Conservation (phyloP, 2,329 filamentous ascomycete species). For the Diplodia seriata region DNA sequence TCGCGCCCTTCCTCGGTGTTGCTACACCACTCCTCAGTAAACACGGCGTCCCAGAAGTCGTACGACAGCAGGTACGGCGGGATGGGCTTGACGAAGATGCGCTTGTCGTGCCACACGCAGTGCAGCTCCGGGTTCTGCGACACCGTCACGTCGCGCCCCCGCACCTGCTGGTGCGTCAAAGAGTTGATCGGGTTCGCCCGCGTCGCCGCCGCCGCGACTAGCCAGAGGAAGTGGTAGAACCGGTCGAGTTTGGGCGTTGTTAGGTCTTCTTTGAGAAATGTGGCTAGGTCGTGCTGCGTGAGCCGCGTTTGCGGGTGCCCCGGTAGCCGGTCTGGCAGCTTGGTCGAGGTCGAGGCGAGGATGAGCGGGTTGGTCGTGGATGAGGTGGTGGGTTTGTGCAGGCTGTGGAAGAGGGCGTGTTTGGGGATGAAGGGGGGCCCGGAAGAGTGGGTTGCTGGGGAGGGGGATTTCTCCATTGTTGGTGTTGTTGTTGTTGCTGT, state of each 20-base stretch:
- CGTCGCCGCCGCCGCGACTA: constrained; percentile 1
- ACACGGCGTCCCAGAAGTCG: constrained; percentile 38
- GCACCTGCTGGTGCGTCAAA: constrained; percentile 36
- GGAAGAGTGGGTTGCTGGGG: not conserved
- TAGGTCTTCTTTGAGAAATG: not conserved
- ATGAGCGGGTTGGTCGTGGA: not conserved
- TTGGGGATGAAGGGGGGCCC: constrained; percentile 9
- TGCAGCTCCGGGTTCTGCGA: constrained; percentile 38
- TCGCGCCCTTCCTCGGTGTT: constrained; percentile 26
- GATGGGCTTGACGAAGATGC: constrained; percentile 37
- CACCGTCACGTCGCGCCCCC: constrained; percentile 36
- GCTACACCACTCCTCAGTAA: constrained; percentile 34
- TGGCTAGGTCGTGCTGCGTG: constrained; percentile 60
- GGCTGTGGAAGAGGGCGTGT: constrained; percentile 13
- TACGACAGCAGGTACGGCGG: constrained; percentile 36
- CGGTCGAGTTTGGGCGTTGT: constrained; percentile 7
- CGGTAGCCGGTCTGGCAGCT: constrained; percentile 38
- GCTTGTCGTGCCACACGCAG: constrained; percentile 37
- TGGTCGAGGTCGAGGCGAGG: constrained; percentile 8
- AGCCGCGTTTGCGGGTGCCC: constrained; percentile 16
- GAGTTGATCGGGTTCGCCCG: constrained; percentile 25
- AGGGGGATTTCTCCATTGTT: constrained; percentile 5
- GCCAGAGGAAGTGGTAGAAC: constrained; percentile 23
- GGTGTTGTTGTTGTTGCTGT: not conserved
- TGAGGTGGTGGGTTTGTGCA: constrained; percentile 1